These are phyloP conservation scores for Penicillium sp. DNA, from an alignment of 2,329 filamentous ascomycete genomes.

Conservation along the genomic window DNA sequence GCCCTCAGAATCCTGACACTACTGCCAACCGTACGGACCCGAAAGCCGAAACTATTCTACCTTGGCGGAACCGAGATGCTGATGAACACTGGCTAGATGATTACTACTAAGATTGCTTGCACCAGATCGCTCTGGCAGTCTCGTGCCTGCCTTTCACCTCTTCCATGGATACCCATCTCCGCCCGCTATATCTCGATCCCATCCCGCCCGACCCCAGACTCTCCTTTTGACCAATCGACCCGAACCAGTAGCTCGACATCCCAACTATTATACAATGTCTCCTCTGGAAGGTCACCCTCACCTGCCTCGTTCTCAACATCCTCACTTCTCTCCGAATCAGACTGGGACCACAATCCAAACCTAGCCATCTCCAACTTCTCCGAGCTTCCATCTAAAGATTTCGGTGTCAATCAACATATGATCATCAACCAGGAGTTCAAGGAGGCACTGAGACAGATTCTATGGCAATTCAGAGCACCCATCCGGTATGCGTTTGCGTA, in stretches of 20 bases:
- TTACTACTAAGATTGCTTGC: conserved; percentile 27
- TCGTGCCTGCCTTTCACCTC: conserved; percentile 24
- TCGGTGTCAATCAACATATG: conserved; percentile 96
- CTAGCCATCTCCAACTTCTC: conserved; percentile 73
- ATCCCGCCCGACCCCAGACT: conserved; percentile 25
- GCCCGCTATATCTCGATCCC: conserved; percentile 39
- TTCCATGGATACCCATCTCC: conserved; percentile 24
- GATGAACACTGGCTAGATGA: conserved; percentile 25
- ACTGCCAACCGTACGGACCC: conserved; percentile 37
- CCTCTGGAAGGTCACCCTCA: conserved; percentile 21
- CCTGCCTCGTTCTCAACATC: conserved; percentile 41
- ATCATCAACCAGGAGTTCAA: conserved; percentile 95
- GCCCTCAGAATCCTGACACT: conserved; percentile 28
- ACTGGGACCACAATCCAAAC: conserved; percentile 77
- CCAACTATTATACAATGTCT: conserved; percentile 24
- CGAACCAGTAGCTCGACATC: conserved; percentile 21
- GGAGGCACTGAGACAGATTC: conserved; percentile 79
- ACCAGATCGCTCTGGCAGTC: conserved; percentile 30
- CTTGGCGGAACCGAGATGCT: conserved; percentile 13
- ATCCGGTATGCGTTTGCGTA: conserved; percentile 98
- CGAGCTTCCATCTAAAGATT: conserved; percentile 75
- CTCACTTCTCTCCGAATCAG: conserved; percentile 43
- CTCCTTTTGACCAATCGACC: conserved; percentile 25
- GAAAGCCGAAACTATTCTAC: conserved; percentile 14
- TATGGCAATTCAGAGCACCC: conserved; percentile 89